Evolutionary conservation across 176 grass and related monocot genomes (phyloP), one percentile per base, ranked within the genome.

Genomic region (Pontederia crassipes): DNA sequence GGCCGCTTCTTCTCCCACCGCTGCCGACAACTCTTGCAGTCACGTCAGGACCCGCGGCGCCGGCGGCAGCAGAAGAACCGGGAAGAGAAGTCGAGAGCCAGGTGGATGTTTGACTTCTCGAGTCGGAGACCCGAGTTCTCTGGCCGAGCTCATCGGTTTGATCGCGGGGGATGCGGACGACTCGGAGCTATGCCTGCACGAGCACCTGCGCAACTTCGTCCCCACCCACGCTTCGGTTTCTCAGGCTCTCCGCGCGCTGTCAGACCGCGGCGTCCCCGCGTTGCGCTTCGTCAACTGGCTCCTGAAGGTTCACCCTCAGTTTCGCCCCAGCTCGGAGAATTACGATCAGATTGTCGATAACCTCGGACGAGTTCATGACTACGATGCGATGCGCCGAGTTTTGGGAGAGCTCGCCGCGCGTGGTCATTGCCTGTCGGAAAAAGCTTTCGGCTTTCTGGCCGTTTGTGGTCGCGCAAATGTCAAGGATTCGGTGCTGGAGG

Each of bases 291-390:
- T 90, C 55, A 54, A 63, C 58, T 96, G 92, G 92, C 49, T 66
- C 60, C 70, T 85, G 50, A 58, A 52, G 17, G 69, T 12, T 48
- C 14, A 62, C n/a, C 72, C 69, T 29, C 51, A 75, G 20, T 73
- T 78, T 54, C 9, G 40, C 12, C 81, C 73, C 6, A 75, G 63
- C 73, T 62, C 92, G 14, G 65, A 72, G 27, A 72, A 72, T 11
- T 81, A 85, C 66, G 85, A 88, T 80, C 76, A 75, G 76, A 64
- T 96, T 64, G 69, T 96, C 53, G 62, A 82, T 26, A 97, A 97
- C 50, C 66, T 85, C 28, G 81, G 87, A 29, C 75, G 67, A 45
- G 64, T 85, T 40, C 59, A 53, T 29, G 81, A 96, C 74, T 83
- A 75, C 54, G 66, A 24, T 17, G 73, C 73, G n/a, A 88, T 96